Evolutionary conservation across 1,139 yeast genomes (phyloP).

Genomic region (Lodderomyces jiufengensis): DNA sequence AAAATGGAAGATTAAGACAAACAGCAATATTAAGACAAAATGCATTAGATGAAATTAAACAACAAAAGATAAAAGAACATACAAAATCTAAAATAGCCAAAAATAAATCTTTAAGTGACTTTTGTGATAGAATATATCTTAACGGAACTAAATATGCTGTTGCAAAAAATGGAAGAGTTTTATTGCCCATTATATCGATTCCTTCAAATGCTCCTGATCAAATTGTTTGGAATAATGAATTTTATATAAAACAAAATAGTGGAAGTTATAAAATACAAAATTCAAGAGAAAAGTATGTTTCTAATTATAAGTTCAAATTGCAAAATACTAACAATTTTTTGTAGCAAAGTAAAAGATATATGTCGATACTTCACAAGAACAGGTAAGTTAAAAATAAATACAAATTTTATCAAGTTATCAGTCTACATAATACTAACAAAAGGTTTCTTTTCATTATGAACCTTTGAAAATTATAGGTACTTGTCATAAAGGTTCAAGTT

Average conservation of each 20-base stretch:
- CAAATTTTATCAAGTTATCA: slow-evolving; percentile 2
- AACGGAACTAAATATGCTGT: slow-evolving; percentile 35
- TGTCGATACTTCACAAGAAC: slow-evolving; percentile 42
- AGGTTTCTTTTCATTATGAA: slow-evolving; percentile 17
- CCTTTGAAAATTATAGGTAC: slow-evolving; percentile 35
- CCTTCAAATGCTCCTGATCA: slow-evolving; percentile 16
- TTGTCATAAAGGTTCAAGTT: slow-evolving; percentile 50
- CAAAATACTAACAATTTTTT: slow-evolving; percentile 17
- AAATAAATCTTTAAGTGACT: slow-evolving; percentile 27
- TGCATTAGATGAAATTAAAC: slow-evolving; percentile 17
- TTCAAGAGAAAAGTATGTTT: slow-evolving; percentile 1
- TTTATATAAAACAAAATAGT: slow-evolving; percentile 22
- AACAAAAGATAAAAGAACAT: slow-evolving; percentile 12
- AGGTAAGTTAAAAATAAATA: slow-evolving; percentile 37
- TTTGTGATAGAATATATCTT: slow-evolving; percentile 36
- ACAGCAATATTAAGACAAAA: slow-evolving; percentile 12
- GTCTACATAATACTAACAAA: slow-evolving; percentile 16
- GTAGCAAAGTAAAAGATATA: slow-evolving; percentile 17
- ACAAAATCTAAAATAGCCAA: slow-evolving; percentile 19
- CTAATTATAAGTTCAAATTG: neutral
- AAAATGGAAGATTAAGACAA: slow-evolving; percentile 17
- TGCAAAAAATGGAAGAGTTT: slow-evolving; percentile 27
- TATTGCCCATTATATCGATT: slow-evolving; percentile 21
- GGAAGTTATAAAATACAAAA: slow-evolving; percentile 25
- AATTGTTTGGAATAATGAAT: slow-evolving; percentile 29